Percentiles rank a stretch among this genome's conserved stretches.
Conservation (phyloP, 2,329 filamentous ascomycete species). For the Fusarium palustre region DNA sequence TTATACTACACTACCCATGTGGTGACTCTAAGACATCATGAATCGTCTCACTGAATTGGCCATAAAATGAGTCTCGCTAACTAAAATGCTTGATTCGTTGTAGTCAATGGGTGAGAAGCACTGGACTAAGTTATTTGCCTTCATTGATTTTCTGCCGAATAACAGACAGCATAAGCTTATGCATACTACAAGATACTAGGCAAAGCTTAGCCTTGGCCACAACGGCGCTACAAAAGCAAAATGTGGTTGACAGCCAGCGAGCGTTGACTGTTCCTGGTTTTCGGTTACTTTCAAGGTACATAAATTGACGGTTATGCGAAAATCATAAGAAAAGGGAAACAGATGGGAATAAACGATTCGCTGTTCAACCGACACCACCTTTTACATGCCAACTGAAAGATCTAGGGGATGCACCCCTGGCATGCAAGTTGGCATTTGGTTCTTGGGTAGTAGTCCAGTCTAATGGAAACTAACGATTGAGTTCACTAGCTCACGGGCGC, state of each 20-base stretch:
- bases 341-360: neutral
- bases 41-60: neutral
- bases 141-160: neutral
- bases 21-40: neutral
- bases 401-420: neutral
- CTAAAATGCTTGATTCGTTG: conserved; percentile 26
- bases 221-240: neutral
- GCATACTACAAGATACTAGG: neutral
- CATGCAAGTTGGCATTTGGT: neutral
- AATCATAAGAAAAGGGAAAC: no score
- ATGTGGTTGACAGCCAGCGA: neutral
- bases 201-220: neutral
- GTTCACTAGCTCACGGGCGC: conserved; percentile 13
- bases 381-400: neutral
- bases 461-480: neutral
- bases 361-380: neutral
- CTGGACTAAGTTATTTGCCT: conserved; percentile 1
- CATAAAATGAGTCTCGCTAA: conserved; percentile 16
- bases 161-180: conserved; percentile 22
- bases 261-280: neutral
- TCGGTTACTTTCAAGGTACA: neutral
- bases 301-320: neutral
- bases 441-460: neutral
- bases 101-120: neutral
- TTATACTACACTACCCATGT: neutral